phyloP scores from a whole-genome alignment of 768 basidiomycete species.

The Boletus insuetus region DNA sequence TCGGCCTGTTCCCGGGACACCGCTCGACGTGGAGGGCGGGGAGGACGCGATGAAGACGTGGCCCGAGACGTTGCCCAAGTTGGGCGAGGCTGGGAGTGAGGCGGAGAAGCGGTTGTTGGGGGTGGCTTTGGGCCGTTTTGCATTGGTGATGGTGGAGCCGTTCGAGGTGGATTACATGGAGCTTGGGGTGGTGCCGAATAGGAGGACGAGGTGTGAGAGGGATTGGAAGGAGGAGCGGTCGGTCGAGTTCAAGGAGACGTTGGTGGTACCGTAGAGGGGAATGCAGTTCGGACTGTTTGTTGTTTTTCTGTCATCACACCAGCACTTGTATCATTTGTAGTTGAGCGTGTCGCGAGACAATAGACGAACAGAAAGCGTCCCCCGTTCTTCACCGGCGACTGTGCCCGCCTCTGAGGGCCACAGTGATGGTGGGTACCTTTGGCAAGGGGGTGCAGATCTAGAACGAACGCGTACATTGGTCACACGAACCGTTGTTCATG shows the following conservation, averaged over 20 bases:
- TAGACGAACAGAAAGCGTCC: background rate
- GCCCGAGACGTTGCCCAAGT: slow-evolving; percentile 54
- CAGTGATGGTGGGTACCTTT: too few relatives aligned
- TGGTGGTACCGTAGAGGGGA: slow-evolving; percentile 59
- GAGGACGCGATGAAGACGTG: slow-evolving; percentile 60
- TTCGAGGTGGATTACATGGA: slow-evolving; percentile 54
- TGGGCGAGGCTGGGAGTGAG: slow-evolving; percentile 42
- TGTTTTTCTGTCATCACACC: too few relatives aligned
- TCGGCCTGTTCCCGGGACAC: slow-evolving; percentile 61
- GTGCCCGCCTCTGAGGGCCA: slow-evolving; percentile 1
- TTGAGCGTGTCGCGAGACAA: background rate
- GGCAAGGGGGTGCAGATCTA: too few relatives aligned
- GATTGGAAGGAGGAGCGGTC: slow-evolving; percentile 31
- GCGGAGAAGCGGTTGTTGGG: slow-evolving; percentile 47
- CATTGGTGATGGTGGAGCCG: slow-evolving; percentile 63
- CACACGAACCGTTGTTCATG: too few relatives aligned
- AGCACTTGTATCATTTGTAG: background rate
- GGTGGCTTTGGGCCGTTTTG: slow-evolving; percentile 62
- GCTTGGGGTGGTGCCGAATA: slow-evolving; percentile 54
- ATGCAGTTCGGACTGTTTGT: too few relatives aligned
- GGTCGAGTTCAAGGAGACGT: slow-evolving; percentile 55
- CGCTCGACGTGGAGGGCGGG: slow-evolving; percentile 42
- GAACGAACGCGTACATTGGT: too few relatives aligned
- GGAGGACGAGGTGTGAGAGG: slow-evolving; percentile 53
- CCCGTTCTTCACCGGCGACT: background rate